These are phyloP conservation scores for Leishmania lainsoni DNA, from an alignment of 208 protist genomes.

Conservation along the genomic window DNA sequence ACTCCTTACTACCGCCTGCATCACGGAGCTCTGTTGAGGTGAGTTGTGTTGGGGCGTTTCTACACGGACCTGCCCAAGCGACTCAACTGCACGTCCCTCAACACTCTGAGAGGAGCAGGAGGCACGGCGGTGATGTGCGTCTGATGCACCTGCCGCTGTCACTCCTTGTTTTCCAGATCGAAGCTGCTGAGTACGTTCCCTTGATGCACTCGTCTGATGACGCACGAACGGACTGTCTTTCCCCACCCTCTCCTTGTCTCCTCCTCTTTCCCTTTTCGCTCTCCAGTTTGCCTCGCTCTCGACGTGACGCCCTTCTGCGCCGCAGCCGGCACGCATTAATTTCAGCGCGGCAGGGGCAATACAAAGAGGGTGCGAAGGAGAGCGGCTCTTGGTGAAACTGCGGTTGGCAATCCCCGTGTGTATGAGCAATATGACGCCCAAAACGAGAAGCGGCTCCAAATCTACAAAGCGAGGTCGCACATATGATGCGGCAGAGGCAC, in stretches of 20 bases:
- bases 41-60: not conserved
- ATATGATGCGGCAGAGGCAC: not conserved
- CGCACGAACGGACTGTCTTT: not conserved
- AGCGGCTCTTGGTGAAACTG: not conserved
- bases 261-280: not conserved
- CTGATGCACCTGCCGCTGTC: not conserved
- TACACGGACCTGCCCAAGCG: not conserved
- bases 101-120: not conserved
- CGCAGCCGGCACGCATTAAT: not conserved
- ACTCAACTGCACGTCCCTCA: not conserved
- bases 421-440: conserved; percentile 1
- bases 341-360: not conserved
- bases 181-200: not conserved
- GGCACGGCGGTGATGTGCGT: not conserved
- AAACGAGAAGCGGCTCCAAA: not conserved
- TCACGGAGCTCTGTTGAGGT: not conserved
- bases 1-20: not conserved
- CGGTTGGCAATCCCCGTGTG: not conserved
- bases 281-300: not conserved
- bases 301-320: not conserved
- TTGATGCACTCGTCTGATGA: not conserved
- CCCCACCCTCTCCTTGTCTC: not conserved
- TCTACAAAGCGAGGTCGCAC: not conserved
- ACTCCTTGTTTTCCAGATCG: not conserved
- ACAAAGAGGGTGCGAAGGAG: not conserved